These are phyloP conservation scores for Mortierella sp. DNA, from an alignment of 371 early-diverging fungal genomes.

Conservation along the genomic window DNA sequence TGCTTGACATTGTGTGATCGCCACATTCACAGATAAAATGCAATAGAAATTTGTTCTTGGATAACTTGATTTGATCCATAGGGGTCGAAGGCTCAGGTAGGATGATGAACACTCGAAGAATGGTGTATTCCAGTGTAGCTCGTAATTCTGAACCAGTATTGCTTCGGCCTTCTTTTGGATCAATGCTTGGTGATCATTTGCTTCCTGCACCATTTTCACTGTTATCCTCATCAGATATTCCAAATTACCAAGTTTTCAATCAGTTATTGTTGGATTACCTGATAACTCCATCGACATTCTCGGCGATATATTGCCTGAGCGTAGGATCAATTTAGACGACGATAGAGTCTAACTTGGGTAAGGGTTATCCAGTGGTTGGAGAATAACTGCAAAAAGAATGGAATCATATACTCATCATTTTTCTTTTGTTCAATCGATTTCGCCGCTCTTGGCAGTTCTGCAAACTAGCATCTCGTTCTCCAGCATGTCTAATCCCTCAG, in stretches of 20 bases:
- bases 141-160: slow-evolving; percentile 24
- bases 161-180: slow-evolving; percentile 22
- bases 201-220: too few species aligned
- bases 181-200: too few species aligned
- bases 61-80: slow-evolving; percentile 9
- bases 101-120: slow-evolving; percentile 23
- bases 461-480: too few species aligned
- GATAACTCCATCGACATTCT: too few species aligned
- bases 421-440: too few species aligned
- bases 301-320: neutral
- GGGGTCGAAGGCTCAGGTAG: slow-evolving; percentile 3
- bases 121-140: slow-evolving; percentile 18
- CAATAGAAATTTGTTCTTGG: slow-evolving; percentile 20
- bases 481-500: too few species aligned
- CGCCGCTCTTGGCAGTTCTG: too few species aligned
- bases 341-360: neutral
- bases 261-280: too few species aligned
- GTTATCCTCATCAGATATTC: too few species aligned
- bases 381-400: neutral
- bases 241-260: too few species aligned
- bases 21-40: slow-evolving; percentile 36
- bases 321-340: neutral
- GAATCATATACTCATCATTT: neutral
- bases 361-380: too few species aligned
- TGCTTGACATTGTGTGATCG: slow-evolving; percentile 12